phyloP scores from a whole-genome alignment of 257 asterid species.

The Voacanga thouarsii region DNA sequence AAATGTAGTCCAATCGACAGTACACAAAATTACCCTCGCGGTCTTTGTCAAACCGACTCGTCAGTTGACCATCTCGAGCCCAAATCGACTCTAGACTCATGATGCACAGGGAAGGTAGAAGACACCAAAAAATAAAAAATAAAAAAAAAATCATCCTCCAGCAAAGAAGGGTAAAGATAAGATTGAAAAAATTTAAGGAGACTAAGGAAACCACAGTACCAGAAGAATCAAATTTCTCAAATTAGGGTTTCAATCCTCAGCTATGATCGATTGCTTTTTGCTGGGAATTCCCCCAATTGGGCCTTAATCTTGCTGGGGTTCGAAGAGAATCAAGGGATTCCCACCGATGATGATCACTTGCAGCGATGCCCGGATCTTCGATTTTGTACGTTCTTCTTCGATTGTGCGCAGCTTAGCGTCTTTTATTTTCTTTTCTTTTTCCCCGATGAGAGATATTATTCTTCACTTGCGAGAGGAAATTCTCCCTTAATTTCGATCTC shows the following conservation, averaged over 20 bases:
- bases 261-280: not conserved
- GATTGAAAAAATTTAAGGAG: not conserved
- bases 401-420: constrained; percentile 3
- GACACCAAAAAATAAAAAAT: too few species aligned
- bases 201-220: not conserved
- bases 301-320: not conserved
- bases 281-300: not conserved
- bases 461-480: not conserved
- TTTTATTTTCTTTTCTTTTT: constrained; percentile 3
- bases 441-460: constrained; percentile 1
- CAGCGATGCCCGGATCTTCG: constrained; percentile 1
- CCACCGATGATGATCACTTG: not conserved
- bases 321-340: not conserved
- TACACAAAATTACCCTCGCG: not conserved
- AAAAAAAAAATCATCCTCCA: not conserved
- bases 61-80: constrained; percentile 2
- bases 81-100: not conserved
- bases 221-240: not conserved
- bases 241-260: constrained; percentile 5
- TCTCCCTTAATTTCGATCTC: not conserved
- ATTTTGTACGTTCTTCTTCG: constrained; percentile 2
- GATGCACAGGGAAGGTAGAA: not conserved
- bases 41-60: not conserved
- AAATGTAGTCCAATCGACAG: not conserved
- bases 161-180: not conserved